Evolutionary conservation across 371 early-diverging fungal genomes (phyloP).

Genomic region (Coemansia sp.): DNA sequence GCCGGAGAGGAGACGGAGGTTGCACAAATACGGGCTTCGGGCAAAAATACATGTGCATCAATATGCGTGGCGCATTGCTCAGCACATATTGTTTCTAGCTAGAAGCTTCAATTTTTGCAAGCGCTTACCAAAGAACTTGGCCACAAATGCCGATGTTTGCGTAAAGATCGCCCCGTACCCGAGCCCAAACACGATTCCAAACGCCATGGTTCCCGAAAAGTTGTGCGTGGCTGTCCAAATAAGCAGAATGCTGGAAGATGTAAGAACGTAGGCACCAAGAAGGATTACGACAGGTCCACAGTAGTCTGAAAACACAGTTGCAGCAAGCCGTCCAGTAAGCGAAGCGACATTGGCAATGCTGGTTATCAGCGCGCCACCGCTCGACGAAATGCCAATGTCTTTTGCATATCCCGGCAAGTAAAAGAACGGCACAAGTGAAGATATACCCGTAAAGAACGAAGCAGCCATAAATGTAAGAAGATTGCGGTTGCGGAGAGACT

Average conservation of each 20-base stretch:
- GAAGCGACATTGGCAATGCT: constrained; percentile 48
- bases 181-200: constrained; percentile 47
- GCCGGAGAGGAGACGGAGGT: not conserved
- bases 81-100: not conserved
- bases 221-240: constrained; percentile 39
- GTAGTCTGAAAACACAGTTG: constrained; percentile 28
- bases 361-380: constrained; percentile 33
- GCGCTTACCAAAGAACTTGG: constrained; percentile 46
- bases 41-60: not conserved
- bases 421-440: constrained; percentile 43
- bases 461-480: constrained; percentile 21
- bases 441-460: constrained; percentile 38
- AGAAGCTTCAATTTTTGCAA: not conserved
- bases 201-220: constrained; percentile 46
- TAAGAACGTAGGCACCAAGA: constrained; percentile 27
- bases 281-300: constrained; percentile 33
- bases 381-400: constrained; percentile 35
- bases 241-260: constrained; percentile 29
- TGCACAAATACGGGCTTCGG: not conserved
- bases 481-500: constrained; percentile 21
- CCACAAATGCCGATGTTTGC: constrained; percentile 45
- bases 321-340: constrained; percentile 29
- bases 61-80: constrained; percentile 6
- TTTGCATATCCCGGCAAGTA: constrained; percentile 46
- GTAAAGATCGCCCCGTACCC: constrained; percentile 50